phyloP scores from a whole-genome alignment of 768 basidiomycete genomes.

The Termitomyces sp. region DNA sequence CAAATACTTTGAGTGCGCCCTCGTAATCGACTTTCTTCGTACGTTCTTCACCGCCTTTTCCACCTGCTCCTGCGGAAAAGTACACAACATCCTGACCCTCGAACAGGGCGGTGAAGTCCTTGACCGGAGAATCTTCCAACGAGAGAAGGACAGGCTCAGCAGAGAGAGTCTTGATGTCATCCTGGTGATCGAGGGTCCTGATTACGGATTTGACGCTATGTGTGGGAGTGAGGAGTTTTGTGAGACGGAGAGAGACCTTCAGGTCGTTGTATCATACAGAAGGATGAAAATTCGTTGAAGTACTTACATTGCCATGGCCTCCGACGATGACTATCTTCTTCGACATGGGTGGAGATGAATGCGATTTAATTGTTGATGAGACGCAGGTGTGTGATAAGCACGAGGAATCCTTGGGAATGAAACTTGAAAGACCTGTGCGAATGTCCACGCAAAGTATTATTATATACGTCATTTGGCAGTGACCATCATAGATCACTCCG shows the following conservation, averaged over 20 bases:
- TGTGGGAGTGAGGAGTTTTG: conserved; percentile 37
- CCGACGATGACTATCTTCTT: conserved; percentile 47
- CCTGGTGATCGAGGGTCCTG: conserved; percentile 37
- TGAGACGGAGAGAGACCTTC: conserved; percentile 44
- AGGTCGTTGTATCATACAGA: background rate
- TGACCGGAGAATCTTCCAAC: conserved; percentile 43
- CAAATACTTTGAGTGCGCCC: conserved; percentile 64
- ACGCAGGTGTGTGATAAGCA: background rate
- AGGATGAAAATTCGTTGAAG: background rate
- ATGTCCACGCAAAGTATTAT: background rate
- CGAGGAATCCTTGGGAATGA: background rate
- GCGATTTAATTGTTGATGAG: background rate
- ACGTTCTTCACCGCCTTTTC: conserved; percentile 48
- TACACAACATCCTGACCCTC: conserved; percentile 36
- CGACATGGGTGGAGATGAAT: conserved; percentile 12
- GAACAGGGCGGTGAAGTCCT: conserved; percentile 43
- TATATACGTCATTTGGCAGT: background rate
- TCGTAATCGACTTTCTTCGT: conserved; percentile 56
- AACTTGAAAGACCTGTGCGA: background rate
- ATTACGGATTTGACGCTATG: conserved; percentile 52
- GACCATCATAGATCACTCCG: background rate
- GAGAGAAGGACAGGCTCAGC: conserved; percentile 49
- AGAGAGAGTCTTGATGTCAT: conserved; percentile 37
- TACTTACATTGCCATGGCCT: conserved; percentile 44
- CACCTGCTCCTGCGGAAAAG: conserved; percentile 48